Conservation (phyloP, 2,329 filamentous ascomycete species). For the Polytolypa hystricis region DNA sequence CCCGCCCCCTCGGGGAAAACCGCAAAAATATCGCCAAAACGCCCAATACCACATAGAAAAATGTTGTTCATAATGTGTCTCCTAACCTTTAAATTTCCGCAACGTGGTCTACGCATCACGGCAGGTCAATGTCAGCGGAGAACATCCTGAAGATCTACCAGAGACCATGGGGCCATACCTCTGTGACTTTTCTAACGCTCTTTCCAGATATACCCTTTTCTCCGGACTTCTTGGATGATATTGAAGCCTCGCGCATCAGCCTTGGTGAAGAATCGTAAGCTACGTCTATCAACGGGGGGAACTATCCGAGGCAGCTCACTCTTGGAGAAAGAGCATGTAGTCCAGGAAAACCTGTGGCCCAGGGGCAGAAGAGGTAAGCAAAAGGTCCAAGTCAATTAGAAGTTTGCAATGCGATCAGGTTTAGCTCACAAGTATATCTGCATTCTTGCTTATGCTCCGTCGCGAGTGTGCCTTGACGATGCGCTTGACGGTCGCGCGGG, state of each 20-base stretch:
- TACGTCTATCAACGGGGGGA: not conserved
- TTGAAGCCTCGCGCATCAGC: constrained; percentile 67
- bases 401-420: not conserved
- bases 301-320: constrained; percentile 32
- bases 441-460: constrained; percentile 69
- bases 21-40: too few relatives aligned
- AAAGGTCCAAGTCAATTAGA: not conserved
- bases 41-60: too few relatives aligned
- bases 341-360: constrained; percentile 64
- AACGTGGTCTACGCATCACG: constrained; percentile 50
- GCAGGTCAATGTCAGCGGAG: too few relatives aligned
- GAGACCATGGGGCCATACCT: constrained; percentile 48
- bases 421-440: constrained; percentile 62
- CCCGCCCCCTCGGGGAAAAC: too few relatives aligned
- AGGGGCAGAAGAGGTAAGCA: not conserved
- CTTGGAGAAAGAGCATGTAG: constrained; percentile 69
- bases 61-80: too few relatives aligned
- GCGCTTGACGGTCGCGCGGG: constrained; percentile 73
- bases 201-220: constrained; percentile 64
- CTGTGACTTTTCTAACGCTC: constrained; percentile 65
- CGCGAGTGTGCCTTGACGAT: constrained; percentile 83
- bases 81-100: constrained; percentile 22
- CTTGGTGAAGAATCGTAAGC: constrained; percentile 31
- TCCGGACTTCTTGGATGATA: constrained; percentile 61
- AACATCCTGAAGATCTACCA: too few relatives aligned